These are phyloP conservation scores for Cercospora citrullina DNA, from an alignment of 2,329 filamentous ascomycete species.

Conservation along the genomic window DNA sequence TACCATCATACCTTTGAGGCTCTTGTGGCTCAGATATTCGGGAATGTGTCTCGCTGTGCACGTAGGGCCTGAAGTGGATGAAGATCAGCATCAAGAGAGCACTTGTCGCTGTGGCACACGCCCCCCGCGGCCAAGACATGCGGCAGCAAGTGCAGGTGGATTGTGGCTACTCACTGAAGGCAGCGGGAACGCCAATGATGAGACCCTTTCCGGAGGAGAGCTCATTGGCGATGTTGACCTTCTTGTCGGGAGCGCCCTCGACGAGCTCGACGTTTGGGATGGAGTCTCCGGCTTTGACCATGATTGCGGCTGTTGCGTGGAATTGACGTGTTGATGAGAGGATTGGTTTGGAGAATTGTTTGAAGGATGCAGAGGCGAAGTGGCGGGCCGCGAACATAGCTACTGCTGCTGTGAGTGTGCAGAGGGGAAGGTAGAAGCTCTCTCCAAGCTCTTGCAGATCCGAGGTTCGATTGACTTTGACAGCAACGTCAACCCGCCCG, in stretches of 20 bases:
- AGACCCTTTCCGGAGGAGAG: conserved; percentile 68
- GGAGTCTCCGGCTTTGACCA: conserved; percentile 75
- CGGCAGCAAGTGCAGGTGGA: neutral
- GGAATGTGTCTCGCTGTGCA: conserved; percentile 75
- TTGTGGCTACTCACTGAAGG: conserved; percentile 40
- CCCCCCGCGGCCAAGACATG: conserved; percentile 1
- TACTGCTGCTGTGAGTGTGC: conserved; percentile 3
- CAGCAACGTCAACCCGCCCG: neutral
- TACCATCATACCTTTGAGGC: conserved; percentile 60
- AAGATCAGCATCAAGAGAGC: neutral
- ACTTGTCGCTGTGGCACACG: neutral
- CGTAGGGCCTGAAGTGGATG: conserved; percentile 49
- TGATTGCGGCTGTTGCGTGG: conserved; percentile 62
- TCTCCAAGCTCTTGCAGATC: conserved; percentile 5
- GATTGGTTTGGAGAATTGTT: conserved; percentile 4
- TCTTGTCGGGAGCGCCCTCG: conserved; percentile 84
- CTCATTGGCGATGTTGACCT: conserved; percentile 81
- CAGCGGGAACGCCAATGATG: conserved; percentile 75
- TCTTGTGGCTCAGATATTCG: conserved; percentile 77
- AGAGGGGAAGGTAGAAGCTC: neutral
- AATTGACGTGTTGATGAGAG: conserved; percentile 48
- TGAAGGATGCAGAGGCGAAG: conserved; percentile 18
- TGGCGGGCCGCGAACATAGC: conserved; percentile 37
- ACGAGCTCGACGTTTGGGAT: conserved; percentile 77
- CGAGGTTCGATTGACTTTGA: conserved; percentile 12